A percentile compares a stretch with the other conserved stretches of the same genome.
These are phyloP conservation scores for Artomyces pyxidatus DNA, from an alignment of 768 basidiomycete species.

Conservation along the genomic window DNA sequence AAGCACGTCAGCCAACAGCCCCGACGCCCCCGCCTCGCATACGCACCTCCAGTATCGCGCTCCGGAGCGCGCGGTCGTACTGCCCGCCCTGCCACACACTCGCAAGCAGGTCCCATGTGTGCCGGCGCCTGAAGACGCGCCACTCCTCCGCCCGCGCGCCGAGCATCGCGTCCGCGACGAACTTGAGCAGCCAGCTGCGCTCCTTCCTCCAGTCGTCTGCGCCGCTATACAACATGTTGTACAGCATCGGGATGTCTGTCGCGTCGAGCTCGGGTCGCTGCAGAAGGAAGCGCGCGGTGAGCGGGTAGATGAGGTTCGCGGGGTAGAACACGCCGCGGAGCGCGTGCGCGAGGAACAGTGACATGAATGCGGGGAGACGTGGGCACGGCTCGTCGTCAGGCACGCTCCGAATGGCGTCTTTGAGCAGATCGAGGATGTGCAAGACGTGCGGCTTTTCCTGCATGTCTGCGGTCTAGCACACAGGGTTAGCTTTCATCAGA, in stretches of 20 bases:
- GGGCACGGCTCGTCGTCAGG: slow-evolving; percentile 29
- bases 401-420: slow-evolving; percentile 43
- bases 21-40: not conserved
- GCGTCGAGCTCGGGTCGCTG: slow-evolving; percentile 79
- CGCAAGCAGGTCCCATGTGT: slow-evolving; percentile 84
- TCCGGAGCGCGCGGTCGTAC: slow-evolving; percentile 43
- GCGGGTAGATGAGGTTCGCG: slow-evolving; percentile 80
- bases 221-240: slow-evolving; percentile 76
- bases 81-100: slow-evolving; percentile 68
- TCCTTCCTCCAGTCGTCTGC: slow-evolving; percentile 80
- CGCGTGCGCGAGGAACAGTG: slow-evolving; percentile 78
- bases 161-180: slow-evolving; percentile 74
- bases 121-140: slow-evolving; percentile 68
- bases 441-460: slow-evolving; percentile 71
- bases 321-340: slow-evolving; percentile 81
- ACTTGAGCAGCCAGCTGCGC: slow-evolving; percentile 80
- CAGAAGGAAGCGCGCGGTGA: slow-evolving; percentile 80
- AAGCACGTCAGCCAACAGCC: not conserved
- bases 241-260: slow-evolving; percentile 86
- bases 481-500: not conserved
- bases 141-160: slow-evolving; percentile 58
- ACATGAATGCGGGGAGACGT: slow-evolving; percentile 69
- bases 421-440: slow-evolving; percentile 61
- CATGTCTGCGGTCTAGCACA: slow-evolving; percentile 53
- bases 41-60: slow-evolving; percentile 61